Evolutionary conservation across 1,284 basidiomycete species (phyloP), one percentile per base, ranked within the genome.

Genomic region (Cryptococcus amylolentus): DNA sequence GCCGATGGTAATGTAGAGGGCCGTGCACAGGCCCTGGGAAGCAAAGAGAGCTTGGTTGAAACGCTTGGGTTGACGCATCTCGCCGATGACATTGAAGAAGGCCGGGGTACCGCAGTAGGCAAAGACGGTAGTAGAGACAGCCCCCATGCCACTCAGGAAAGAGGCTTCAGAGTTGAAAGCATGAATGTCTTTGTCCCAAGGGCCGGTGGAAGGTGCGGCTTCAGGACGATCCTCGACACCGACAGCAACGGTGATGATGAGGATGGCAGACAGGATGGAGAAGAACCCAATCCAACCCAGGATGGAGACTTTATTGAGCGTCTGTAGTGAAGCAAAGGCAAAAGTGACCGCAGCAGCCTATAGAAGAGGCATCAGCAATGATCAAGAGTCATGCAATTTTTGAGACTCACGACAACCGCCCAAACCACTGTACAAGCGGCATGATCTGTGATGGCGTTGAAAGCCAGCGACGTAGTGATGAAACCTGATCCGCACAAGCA

Each of bases 371-470:
- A 44, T 49, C 46, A 55, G 48, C 28, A 9, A n/a, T 16, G 14
- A 27, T 26, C 20, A 5, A 4, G 2, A 5, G 13, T 3, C 12
- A 38, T 23, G 23, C 23, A 5, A 16, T 26, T 14, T n/a, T 23
- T 8, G 38, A 8, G 31, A 49, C 61, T 56, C 26, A 61, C 67
- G 26, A 77, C 68, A 20, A 67, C 65, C 12, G 70, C 65, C 35
- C 74, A 77, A 37, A 68, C 66, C 48, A 73, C 70, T 1, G 76
- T 77, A 60, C 76, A 78, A 0, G 69, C 63, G 5, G 62, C 73
- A 62, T 77, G 72, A 2, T 58, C 54, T 3, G 70, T 63, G 26
- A 79, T 61, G 35, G 78, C 72, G 68, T 79, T 79, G 48, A 79
- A 63, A 0, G 77, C 73, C 49, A 75, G 72, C 7, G 74, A 69